Conservation (phyloP, 169 alveolate species). For the Cyclospora cayetanensis region DNA sequence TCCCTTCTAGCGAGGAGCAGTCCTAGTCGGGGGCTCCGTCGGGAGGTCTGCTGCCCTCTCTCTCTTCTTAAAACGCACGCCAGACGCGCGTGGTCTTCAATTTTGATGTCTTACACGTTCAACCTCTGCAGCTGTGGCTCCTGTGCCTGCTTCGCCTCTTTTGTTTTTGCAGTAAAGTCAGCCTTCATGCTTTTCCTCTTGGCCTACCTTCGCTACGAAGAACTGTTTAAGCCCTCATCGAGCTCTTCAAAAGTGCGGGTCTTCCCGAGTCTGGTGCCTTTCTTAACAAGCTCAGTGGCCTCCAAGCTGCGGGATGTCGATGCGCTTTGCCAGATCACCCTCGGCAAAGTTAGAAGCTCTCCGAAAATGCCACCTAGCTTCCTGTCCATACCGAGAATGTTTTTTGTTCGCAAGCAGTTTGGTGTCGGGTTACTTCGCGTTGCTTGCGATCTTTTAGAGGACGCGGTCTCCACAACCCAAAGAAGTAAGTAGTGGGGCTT, state of each 20-base stretch:
- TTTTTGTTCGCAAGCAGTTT: not conserved
- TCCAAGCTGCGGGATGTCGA: not conserved
- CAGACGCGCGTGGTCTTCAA: no score
- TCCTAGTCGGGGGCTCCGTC: no score
- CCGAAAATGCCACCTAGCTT: not conserved
- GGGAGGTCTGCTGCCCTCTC: no score
- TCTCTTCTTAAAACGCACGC: no score
- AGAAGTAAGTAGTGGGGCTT: no score
- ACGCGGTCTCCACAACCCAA: not conserved
- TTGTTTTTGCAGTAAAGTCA: slow-evolving; percentile 38
- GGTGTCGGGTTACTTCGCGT: not conserved
- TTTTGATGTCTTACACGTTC: no score
- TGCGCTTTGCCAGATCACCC: not conserved
- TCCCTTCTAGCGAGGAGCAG: not conserved
- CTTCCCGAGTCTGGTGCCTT: not conserved
- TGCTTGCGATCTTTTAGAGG: slow-evolving; percentile 38
- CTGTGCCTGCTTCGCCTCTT: no score
- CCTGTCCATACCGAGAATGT: not conserved
- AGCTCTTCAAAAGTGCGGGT: not conserved
- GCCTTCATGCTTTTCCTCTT: slow-evolving; percentile 24
- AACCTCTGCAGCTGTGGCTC: no score
- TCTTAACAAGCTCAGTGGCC: not conserved
- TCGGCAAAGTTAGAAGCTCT: not conserved
- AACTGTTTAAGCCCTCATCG: not conserved
- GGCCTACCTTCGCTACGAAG: slow-evolving; percentile 5